Base-by-base conservation (phyloP, 225 moss, liverwort and hornwort species). In the Lunularia cruciata region DNA sequence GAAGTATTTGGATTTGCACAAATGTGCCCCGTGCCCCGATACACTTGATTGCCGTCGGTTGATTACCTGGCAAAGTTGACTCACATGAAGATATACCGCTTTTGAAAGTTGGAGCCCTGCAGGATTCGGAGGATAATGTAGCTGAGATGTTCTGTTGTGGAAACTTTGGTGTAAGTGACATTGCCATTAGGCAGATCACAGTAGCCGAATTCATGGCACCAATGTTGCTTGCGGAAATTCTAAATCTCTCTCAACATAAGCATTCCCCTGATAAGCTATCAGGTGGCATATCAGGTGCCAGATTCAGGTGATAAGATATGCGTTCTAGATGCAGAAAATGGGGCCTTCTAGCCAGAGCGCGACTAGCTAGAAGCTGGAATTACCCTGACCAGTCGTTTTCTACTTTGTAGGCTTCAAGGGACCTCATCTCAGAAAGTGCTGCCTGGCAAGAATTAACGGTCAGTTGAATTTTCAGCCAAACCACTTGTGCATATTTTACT, bases 361-460 rank as follows among this genome's bases (percentile, higher is more conserved):
- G n/a, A n/a, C n/a, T n/a, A n/a, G n/a, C n/a, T n/a, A n/a, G n/a
- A n/a, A n/a, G n/a, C n/a, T n/a, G n/a, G n/a, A n/a, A 6, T 40
- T 40, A 40, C 6, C 34, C 8, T 34, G 23, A 34, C 37, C 47
- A 8, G 51, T 32, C 16, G 30, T 40, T 35, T 9, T n/a, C 2
- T 19, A 4, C 52, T 45, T 12, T 25, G 58, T 25, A 70, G 27
- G 46, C 38, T 77, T 62, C 74, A 59, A 74, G 43, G 57, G 75
- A 55, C 47, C 49, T 54, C n/a, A 79, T 82, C 68, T 98, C 98
- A 65, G 89, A 93, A 35, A 77, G 67, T 68, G 71, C 72, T 77
- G 86, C 93, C 75, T 98, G 98, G 98, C 83, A 75, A 76, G 91
- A 89, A 31, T 86, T 98, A 40, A 91, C 91, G 89, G 98, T 45